Percentiles rank a stretch among this genome's conserved stretches.
Conservation (phyloP, 495 filamentous ascomycete species). For the Aspergillus kassunensis region DNA sequence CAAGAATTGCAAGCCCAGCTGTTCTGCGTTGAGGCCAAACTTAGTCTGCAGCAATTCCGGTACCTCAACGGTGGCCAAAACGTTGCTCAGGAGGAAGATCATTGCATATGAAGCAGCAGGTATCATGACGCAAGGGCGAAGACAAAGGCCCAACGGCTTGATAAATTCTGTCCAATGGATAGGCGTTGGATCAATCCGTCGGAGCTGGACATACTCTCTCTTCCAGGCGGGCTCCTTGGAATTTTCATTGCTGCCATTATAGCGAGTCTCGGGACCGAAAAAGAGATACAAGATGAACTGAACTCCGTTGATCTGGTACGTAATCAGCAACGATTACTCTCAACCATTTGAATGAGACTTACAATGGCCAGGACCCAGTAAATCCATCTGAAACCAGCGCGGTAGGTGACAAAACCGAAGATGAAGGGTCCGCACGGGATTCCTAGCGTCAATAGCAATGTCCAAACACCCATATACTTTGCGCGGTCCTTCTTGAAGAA, state of each 20-base stretch:
- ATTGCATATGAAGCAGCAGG: slow-evolving; percentile 48
- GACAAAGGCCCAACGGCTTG: slow-evolving; percentile 40
- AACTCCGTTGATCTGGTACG: slow-evolving; percentile 43
- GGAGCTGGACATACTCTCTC: slow-evolving; percentile 41
- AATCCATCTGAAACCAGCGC: slow-evolving; percentile 40
- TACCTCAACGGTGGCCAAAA: slow-evolving; percentile 50
- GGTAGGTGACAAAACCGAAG: slow-evolving; percentile 46
- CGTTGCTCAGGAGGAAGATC: slow-evolving; percentile 47
- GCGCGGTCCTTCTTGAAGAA: slow-evolving; percentile 49
- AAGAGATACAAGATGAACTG: slow-evolving; percentile 52
- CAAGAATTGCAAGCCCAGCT: slow-evolving; percentile 52
- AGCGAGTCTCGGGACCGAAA: slow-evolving; percentile 56
- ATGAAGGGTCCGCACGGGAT: slow-evolving; percentile 46
- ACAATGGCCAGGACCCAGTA: slow-evolving; percentile 47
- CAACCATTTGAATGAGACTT: slow-evolving; percentile 16
- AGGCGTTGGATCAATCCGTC: slow-evolving; percentile 47
- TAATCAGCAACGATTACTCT: slow-evolving; percentile 5
- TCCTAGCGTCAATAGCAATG: slow-evolving; percentile 51
- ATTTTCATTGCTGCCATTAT: slow-evolving; percentile 32
- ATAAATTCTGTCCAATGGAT: slow-evolving; percentile 43
- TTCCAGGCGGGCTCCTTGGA: slow-evolving; percentile 22
- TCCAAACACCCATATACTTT: slow-evolving; percentile 53
- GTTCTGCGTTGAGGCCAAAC: slow-evolving; percentile 49
- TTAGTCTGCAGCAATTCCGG: slow-evolving; percentile 49
- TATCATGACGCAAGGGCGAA: slow-evolving; percentile 43